phyloP scores from a whole-genome alignment of 2,329 filamentous ascomycete genomes.

The Aureobasidium sp. region DNA sequence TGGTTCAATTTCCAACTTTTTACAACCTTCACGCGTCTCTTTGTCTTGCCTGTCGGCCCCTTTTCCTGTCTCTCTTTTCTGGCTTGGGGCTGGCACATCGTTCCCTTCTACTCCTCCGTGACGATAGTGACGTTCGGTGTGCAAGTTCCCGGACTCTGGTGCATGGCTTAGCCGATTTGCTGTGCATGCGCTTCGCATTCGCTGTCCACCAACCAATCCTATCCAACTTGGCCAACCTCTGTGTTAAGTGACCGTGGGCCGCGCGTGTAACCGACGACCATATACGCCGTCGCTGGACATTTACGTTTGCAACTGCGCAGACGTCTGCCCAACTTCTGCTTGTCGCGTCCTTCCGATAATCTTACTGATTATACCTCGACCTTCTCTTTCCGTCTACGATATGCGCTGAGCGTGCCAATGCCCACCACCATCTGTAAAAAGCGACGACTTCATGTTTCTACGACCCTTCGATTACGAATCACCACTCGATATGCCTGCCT shows the following conservation, averaged over 20 bases:
- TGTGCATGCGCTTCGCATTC: conserved; percentile 9
- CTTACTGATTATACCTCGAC: not conserved
- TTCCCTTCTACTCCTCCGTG: not conserved
- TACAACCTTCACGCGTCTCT: not conserved
- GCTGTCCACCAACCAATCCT: conserved; percentile 5
- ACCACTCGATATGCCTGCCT: conserved; percentile 12
- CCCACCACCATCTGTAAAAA: not conserved
- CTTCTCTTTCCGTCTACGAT: not conserved
- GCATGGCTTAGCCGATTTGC: conserved; percentile 11
- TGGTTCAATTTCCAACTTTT: conserved; percentile 4
- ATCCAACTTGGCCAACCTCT: not conserved
- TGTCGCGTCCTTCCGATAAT: not conserved
- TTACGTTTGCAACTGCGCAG: not conserved
- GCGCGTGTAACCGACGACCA: conserved; percentile 8
- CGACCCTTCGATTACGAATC: not conserved
- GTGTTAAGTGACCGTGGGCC: not conserved
- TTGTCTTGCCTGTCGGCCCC: not conserved
- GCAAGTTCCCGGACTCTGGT: conserved; percentile 2
- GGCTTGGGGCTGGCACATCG: not conserved
- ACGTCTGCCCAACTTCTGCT: not conserved
- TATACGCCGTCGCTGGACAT: not conserved
- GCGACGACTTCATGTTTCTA: conserved; percentile 8
- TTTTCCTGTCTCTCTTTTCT: not conserved
- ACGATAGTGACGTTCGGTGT: not conserved
- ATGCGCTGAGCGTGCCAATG: conserved; percentile 8